Conservation (phyloP, 225 moss, liverwort and hornwort species). For the Straminergon stramineum region DNA sequence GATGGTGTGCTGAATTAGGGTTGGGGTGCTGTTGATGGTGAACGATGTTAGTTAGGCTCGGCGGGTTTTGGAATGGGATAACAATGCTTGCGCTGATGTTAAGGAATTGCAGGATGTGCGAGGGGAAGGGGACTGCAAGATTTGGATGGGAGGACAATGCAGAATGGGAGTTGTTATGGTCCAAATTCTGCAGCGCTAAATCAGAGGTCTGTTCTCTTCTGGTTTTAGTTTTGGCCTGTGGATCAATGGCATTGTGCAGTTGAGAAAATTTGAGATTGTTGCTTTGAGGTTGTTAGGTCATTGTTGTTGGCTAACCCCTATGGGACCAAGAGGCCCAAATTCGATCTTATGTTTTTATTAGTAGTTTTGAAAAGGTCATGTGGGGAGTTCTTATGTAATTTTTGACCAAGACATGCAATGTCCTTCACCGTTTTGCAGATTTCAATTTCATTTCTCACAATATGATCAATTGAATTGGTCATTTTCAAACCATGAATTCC, state of each 20-base stretch:
- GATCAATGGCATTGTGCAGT: not conserved
- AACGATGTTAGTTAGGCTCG: not conserved
- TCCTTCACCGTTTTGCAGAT: not conserved
- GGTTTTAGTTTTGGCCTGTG: not conserved
- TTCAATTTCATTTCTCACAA: not conserved
- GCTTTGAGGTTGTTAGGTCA: not conserved
- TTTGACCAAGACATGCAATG: not conserved
- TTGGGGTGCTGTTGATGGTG: not conserved
- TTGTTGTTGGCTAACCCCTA: not conserved
- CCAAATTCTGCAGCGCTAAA: not conserved
- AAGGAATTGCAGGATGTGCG: conserved; percentile 9
- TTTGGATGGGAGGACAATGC: not conserved
- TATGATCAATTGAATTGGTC: not conserved
- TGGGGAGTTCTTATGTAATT: not conserved
- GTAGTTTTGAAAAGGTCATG: not conserved
- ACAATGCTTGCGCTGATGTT: not conserved
- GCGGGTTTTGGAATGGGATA: not conserved
- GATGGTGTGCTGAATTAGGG: not conserved
- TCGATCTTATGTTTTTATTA: not conserved
- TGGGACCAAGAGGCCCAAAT: not conserved
- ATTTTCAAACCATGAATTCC: not conserved
- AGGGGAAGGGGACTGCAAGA: conserved; percentile 4
- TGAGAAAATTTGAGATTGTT: not conserved
- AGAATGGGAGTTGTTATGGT: not conserved
- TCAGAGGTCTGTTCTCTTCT: conserved; percentile 9